Evolutionary conservation across 2,329 filamentous ascomycete genomes (phyloP), one percentile per base, ranked within the genome.

Genomic region (Fusarium citri): DNA sequence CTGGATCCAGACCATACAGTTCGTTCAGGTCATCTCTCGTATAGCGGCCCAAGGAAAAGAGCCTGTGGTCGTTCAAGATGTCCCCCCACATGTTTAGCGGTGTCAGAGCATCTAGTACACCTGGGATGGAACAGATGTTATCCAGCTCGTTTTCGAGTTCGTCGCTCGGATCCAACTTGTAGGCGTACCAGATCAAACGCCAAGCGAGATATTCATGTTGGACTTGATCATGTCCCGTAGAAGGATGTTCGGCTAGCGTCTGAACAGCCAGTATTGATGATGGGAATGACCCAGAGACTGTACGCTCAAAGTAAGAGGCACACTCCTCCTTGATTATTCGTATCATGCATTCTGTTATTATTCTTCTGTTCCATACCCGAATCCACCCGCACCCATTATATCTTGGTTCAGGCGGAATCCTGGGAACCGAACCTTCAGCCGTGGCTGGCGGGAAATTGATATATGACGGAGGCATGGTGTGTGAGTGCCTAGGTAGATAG

Each of bases 151-250:
- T 23, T 23, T 22, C 41, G 22, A 43, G 15, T 23, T 43, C 41
- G 34, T n/a, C 34, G 11, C 34, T 37, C 20, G 20, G 20, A 20
- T 49, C 55, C 59, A 71, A 49, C 18, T 63, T 57, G 14, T 46
- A 56, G n/a, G 20, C 12, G 59, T 69, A 41, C 67, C 69, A 73
- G 30, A 66, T 28, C 42, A 56, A 61, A 22, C 69, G 60, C 64
- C 64, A 73, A 15, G 67, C 57, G 6, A 72, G 31, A 31, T 69
- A 73, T 16, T 22, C 40, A 41, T 60, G 59, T n/a, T 47, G 55
- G 12, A 72, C 26, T 31, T 60, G 62, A 23, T 69, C 67, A 22
- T 55, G 65, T 18, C 54, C 67, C 4, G 40, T 11, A 15, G n/a
- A 7, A 11, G 56, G 42, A 23, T 11, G 14, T 23, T 41, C 25